These are phyloP conservation scores for Trebouxia gelatinosa DNA, from an alignment of 163 green algal species.

Conservation along the genomic window DNA sequence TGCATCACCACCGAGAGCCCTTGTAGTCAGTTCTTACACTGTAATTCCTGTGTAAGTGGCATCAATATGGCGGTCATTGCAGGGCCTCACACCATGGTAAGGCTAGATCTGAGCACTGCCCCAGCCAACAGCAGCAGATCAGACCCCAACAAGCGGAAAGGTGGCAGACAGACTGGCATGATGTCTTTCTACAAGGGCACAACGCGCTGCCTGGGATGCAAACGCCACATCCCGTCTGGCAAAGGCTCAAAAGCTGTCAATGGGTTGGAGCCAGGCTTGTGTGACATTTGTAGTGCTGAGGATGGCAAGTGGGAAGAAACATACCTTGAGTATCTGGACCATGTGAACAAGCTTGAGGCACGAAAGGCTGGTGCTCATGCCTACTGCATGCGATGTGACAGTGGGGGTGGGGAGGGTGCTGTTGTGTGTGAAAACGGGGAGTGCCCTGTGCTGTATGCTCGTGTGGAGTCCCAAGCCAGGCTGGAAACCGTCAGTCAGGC, in stretches of 20 bases:
- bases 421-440: conserved; percentile 73
- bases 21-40: no score
- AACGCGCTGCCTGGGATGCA: neutral
- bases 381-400: conserved; percentile 61
- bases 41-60: no score
- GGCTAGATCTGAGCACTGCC: conserved; percentile 41
- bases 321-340: conserved; percentile 5
- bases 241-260: neutral
- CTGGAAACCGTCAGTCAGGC: neutral
- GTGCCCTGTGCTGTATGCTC: conserved; percentile 63
- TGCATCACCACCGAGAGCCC: no score
- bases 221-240: neutral
- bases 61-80: no score
- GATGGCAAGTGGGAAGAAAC: neutral
- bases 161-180: conserved; percentile 40
- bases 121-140: neutral
- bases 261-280: conserved; percentile 34
- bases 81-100: conserved; percentile 63
- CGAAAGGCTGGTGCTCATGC: neutral
- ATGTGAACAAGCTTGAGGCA: conserved; percentile 31
- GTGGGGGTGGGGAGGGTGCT: conserved; percentile 42
- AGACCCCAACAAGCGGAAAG: conserved; percentile 27
- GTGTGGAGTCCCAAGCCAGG: conserved; percentile 27
- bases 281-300: conserved; percentile 32
- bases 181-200: conserved; percentile 43